These are phyloP conservation scores for Irpex sp. DNA, from an alignment of 1,284 basidiomycete genomes.

Conservation along the genomic window DNA sequence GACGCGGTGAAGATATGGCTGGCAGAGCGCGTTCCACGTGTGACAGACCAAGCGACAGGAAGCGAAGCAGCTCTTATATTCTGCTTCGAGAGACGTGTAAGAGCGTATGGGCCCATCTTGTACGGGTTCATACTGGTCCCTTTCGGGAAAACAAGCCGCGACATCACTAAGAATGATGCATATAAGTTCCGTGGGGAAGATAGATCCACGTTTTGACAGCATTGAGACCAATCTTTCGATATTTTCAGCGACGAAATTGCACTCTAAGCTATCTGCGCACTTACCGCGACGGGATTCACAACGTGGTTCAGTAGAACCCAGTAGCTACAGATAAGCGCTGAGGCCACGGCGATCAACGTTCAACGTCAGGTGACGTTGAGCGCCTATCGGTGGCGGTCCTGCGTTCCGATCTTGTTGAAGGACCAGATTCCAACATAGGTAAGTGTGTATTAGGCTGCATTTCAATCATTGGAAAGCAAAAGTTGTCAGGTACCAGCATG, in stretches of 20 bases:
- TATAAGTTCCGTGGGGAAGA: background rate
- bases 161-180: background rate
- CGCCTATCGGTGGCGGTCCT: too few relatives aligned
- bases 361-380: too few relatives aligned
- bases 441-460: too few relatives aligned
- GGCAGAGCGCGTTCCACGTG: background rate
- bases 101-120: background rate
- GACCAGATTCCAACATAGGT: too few relatives aligned
- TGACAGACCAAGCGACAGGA: background rate
- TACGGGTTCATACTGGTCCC: background rate
- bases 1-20: background rate
- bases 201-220: background rate
- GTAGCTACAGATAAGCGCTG: too few relatives aligned
- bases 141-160: background rate
- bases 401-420: too few relatives aligned
- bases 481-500: too few relatives aligned
- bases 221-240: background rate
- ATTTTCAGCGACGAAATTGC: background rate
- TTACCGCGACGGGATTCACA: background rate
- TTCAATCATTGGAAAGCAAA: too few relatives aligned
- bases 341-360: too few relatives aligned
- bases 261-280: background rate
- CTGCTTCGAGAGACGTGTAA: background rate
- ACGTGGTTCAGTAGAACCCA: background rate
- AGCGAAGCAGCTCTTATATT: background rate